Base-by-base conservation (phyloP, 2,329 filamentous ascomycete species). In the Zymoseptoria brevis region DNA sequence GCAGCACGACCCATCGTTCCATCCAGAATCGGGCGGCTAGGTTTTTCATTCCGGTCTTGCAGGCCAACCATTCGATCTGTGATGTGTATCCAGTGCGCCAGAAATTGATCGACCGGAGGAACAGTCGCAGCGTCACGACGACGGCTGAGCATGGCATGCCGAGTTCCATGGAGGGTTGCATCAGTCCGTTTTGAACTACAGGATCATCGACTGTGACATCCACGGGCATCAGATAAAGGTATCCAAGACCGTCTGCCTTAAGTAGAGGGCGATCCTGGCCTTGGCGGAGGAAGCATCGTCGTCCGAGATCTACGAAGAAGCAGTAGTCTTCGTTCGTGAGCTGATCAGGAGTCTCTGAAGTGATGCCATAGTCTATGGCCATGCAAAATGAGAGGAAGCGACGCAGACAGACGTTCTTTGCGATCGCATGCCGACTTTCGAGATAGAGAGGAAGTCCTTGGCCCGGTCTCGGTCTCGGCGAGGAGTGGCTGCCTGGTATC, bases 341-440 rank as follows among this genome's bases (percentile, higher is more conserved):
- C 35, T 48, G 24, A 11, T 56, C 54, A 6, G 48, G 54, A 19
- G 19, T 26, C n/a, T 29, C 41, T 8, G 29, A 49, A 16, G 49
- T 45, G 24, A 35, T 9, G 8, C 21, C 54, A 21, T 56, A 56
- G 45, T 56, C 45, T 22, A 56, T 49, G 8, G 54, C 54, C 5
- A 56, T 16, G 48, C 54, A 56, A 41, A 56, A 56, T 3, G 54
- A 22, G 8, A 56, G 54, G 48, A 56, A 56, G 7, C 48, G 21
- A 8, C 54, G 45, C 13, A 56, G 54, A 3, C 13, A 56, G 54
- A 3, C 45, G 35, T 50, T 51, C 45, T 41, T 41, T 41, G 11
- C 35, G 35, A 16, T 41, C 35, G 35, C 35, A 41, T 41, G 35
- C 16, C 11, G 13, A 11, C 35, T 41, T 41, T 11, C 16, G 11